These are phyloP conservation scores for Entomortierella beljakovae DNA, from an alignment of 192 early-diverging fungal species.

Conservation along the genomic window DNA sequence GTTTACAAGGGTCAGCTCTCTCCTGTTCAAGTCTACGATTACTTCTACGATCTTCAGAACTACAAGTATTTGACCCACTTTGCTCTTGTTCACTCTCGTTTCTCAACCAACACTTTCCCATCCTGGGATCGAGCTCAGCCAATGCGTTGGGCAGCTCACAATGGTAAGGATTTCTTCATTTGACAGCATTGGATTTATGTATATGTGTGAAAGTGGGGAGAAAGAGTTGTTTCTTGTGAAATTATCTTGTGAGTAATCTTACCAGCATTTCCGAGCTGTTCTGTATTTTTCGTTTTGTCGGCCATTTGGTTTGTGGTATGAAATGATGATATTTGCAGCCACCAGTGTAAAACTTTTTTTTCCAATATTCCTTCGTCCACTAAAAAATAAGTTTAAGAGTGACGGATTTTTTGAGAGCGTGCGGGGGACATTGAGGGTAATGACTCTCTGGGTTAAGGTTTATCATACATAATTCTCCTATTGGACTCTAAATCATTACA, in stretches of 20 bases:
- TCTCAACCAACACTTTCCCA: slow-evolving; percentile 99
- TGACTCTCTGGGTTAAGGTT: slow-evolving; percentile 32
- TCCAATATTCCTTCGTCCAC: too few relatives aligned
- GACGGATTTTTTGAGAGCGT: neutral
- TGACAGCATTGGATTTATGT: neutral
- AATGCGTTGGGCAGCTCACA: slow-evolving; percentile 98
- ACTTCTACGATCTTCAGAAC: slow-evolving; percentile 92
- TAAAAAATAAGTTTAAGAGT: neutral
- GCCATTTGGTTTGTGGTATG: neutral
- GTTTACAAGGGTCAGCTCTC: slow-evolving; percentile 98
- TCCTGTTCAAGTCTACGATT: slow-evolving; percentile 93
- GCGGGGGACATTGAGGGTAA: neutral
- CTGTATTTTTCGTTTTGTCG: slow-evolving; percentile 4
- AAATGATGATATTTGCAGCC: neutral
- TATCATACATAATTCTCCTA: slow-evolving; percentile 49
- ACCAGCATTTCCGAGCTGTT: neutral
- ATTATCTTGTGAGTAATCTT: slow-evolving; percentile 47
- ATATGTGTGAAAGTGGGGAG: neutral
- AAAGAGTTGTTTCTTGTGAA: neutral
- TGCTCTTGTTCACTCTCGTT: slow-evolving; percentile 97
- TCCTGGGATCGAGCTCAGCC: slow-evolving; percentile 99
- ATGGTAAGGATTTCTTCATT: slow-evolving; percentile 69
- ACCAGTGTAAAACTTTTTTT: too few relatives aligned
- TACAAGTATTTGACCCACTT: slow-evolving; percentile 89
- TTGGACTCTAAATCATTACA: neutral